A percentile compares a stretch with the other conserved stretches of the same genome.
These are phyloP conservation scores for Dendrobium catenatum DNA, from an alignment of 106 monocot genomes.

Conservation along the genomic window DNA sequence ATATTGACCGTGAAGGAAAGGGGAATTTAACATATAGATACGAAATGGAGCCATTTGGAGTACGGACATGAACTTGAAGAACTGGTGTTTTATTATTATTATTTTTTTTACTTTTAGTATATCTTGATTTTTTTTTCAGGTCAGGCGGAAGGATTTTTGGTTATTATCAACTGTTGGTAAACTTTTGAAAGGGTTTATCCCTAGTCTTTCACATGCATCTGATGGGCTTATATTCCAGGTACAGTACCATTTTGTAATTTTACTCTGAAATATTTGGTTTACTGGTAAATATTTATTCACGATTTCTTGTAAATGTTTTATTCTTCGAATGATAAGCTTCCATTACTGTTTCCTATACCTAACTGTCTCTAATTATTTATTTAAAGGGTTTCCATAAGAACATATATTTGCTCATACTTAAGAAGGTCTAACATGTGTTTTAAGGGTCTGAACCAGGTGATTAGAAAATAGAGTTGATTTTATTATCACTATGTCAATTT, in stretches of 20 bases:
- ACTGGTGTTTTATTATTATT: background rate
- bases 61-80: constrained; percentile 20
- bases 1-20: constrained; percentile 44
- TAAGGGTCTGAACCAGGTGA: background rate
- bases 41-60: constrained; percentile 90
- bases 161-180: constrained; percentile 76
- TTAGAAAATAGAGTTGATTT: background rate
- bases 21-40: constrained; percentile 74
- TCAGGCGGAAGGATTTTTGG: constrained; percentile 93
- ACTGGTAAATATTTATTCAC: background rate
- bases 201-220: constrained; percentile 73
- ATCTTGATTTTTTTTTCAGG: constrained; percentile 37
- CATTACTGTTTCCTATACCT: background rate
- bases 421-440: background rate
- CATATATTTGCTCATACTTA: background rate
- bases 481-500: too few relatives aligned
- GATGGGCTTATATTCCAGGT: constrained; percentile 99
- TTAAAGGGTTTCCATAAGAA: background rate
- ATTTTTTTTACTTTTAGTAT: background rate
- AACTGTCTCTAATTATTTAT: background rate
- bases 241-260: background rate
- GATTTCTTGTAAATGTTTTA: background rate
- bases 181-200: constrained; percentile 76
- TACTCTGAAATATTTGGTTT: background rate
- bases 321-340: background rate